Evolutionary conservation across 345 rosid genomes (phyloP).

Genomic region (Mallotus nudiflorus): DNA sequence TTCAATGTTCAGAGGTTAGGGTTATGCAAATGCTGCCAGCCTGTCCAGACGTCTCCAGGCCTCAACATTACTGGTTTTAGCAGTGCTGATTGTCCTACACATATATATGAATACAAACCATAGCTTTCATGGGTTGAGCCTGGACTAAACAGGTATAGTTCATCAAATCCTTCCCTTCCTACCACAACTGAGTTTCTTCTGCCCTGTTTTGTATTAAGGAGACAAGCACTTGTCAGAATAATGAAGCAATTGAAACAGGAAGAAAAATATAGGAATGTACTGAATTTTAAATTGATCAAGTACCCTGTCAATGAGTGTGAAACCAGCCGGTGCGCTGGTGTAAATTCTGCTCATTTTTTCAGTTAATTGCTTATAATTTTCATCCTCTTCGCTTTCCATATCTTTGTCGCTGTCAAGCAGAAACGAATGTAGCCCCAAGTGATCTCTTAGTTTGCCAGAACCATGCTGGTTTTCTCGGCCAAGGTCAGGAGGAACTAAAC

Average conservation of each 20-base stretch:
- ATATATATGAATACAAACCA: constrained; percentile 66
- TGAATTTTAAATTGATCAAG: no score
- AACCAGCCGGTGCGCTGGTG: constrained; percentile 64
- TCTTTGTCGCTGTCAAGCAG: constrained; percentile 39
- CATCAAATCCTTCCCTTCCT: constrained; percentile 70
- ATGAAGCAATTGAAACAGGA: not conserved
- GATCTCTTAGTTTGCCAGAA: constrained; percentile 25
- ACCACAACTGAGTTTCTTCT: constrained; percentile 75
- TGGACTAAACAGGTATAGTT: constrained; percentile 79
- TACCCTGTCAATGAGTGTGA: constrained; percentile 82
- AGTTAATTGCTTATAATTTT: constrained; percentile 58
- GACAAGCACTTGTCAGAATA: not conserved
- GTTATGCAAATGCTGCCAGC: constrained; percentile 63
- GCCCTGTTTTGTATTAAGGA: constrained; percentile 45
- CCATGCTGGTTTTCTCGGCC: constrained; percentile 18
- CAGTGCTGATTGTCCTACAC: constrained; percentile 66
- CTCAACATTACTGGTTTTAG: constrained; percentile 54
- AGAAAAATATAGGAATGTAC: not conserved
- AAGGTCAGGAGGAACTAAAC: constrained; percentile 48
- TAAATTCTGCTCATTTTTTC: constrained; percentile 77
- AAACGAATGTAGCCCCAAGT: no score
- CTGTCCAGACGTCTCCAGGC: constrained; percentile 72
- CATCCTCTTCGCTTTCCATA: constrained; percentile 61
- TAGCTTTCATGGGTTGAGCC: constrained; percentile 69
- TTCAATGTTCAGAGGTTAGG: constrained; percentile 50